Conservation (phyloP, 2,329 filamentous ascomycete genomes). For the Chrysoporthe cubensis region DNA sequence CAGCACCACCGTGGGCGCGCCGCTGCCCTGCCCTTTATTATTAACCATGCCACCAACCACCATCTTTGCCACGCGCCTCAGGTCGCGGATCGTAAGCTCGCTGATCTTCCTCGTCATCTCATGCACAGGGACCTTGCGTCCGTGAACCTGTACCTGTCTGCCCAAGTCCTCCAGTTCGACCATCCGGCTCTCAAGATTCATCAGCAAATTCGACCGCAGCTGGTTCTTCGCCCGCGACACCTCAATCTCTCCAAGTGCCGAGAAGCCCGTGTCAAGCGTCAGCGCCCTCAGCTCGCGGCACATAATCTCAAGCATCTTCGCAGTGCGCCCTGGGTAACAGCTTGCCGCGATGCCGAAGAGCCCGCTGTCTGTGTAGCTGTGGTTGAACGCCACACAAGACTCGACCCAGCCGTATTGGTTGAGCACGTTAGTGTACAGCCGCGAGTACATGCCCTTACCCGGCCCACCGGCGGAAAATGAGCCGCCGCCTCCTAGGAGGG, state of each 20-base stretch:
- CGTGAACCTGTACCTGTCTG: conserved; percentile 95
- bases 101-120: conserved; percentile 95
- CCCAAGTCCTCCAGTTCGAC: conserved; percentile 96
- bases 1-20: conserved; percentile 89
- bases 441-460: conserved; percentile 98
- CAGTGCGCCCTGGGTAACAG: conserved; percentile 78
- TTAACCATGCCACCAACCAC: conserved; percentile 78
- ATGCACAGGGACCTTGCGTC: conserved; percentile 83
- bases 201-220: conserved; percentile 83
- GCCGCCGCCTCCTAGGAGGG: conserved; percentile 90
- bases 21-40: conserved; percentile 78
- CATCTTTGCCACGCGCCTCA: conserved; percentile 77
- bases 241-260: conserved; percentile 73
- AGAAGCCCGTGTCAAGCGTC: conserved; percentile 75
- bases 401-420: conserved; percentile 99
- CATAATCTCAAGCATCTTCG: conserved; percentile 91
- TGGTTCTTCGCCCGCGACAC: conserved; percentile 97
- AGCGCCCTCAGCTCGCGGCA: conserved; percentile 84
- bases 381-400: conserved; percentile 93
- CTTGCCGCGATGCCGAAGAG: conserved; percentile 92
- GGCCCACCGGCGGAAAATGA: conserved; percentile 96
- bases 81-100: conserved; percentile 75
- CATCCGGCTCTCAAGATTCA: conserved; percentile 98
- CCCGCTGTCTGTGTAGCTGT: conserved; percentile 94
- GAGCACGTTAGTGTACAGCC: conserved; percentile 94